These are phyloP conservation scores for Beta macrorhiza DNA, from an alignment of 179 eudicot species.

Conservation along the genomic window DNA sequence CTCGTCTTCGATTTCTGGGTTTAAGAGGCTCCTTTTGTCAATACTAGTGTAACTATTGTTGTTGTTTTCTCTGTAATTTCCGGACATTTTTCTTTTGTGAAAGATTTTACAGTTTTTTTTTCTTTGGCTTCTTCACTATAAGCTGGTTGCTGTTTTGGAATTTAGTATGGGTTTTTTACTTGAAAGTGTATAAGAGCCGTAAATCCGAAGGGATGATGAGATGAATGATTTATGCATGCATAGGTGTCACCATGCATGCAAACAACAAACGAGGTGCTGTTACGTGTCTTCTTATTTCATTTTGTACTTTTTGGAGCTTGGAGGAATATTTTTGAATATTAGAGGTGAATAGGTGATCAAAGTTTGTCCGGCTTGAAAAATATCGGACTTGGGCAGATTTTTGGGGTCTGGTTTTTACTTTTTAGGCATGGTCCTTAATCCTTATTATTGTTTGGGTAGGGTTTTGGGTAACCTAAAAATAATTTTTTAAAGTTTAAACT, in stretches of 20 bases:
- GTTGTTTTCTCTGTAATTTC: slow-evolving; percentile 15
- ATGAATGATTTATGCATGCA: background rate
- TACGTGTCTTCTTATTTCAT: slow-evolving; percentile 8
- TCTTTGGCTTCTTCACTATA: background rate
- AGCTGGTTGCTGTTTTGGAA: slow-evolving; percentile 7
- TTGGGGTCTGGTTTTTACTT: no score
- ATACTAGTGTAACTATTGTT: background rate
- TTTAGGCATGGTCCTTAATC: no score
- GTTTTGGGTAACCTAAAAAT: no score
- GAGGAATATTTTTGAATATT: no score
- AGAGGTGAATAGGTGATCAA: no score
- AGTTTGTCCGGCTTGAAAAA: no score
- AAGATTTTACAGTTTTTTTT: background rate
- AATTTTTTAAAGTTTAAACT: no score
- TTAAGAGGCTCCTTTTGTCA: slow-evolving; percentile 28
- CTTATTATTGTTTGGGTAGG: no score
- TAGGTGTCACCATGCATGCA: slow-evolving; percentile 31
- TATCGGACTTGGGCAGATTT: no score
- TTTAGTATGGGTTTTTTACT: background rate
- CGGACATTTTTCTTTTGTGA: slow-evolving; percentile 18
- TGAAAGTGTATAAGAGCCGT: background rate
- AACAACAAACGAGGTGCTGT: background rate
- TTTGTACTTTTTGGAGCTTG: background rate
- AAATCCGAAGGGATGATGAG: background rate
- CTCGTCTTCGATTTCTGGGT: slow-evolving; percentile 34